phyloP scores from a whole-genome alignment of 352 stramenopile genomes.

The Plasmopara viticola region DNA sequence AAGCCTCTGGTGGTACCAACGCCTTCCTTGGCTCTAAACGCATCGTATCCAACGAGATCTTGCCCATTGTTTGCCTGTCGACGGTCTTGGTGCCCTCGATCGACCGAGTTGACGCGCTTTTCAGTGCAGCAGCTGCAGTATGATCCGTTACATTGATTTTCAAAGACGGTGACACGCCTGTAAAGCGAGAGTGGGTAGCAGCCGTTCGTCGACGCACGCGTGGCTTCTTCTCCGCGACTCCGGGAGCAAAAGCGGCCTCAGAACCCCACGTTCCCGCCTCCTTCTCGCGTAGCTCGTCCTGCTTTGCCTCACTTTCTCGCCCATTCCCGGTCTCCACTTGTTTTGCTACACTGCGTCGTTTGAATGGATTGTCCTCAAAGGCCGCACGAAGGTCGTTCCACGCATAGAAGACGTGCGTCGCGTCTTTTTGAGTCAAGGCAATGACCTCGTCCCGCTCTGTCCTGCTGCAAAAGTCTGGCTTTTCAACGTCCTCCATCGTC shows the following conservation, averaged over 20 bases:
- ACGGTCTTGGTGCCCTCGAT: not conserved
- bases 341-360: conserved; percentile 11
- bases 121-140: not conserved
- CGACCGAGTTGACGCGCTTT: not conserved
- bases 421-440: conserved; percentile 8
- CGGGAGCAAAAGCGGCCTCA: conserved; percentile 10
- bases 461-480: conserved; percentile 3
- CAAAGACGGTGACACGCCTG: conserved; percentile 5
- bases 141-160: too few relatives aligned
- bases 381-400: conserved; percentile 23
- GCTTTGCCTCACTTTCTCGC: not conserved
- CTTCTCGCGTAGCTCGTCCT: conserved; percentile 10
- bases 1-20: not conserved
- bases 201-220: not conserved
- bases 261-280: conserved; percentile 8
- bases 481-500: not conserved
- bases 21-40: not conserved
- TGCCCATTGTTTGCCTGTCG: not conserved
- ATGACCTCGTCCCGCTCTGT: conserved; percentile 11
- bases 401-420: conserved; percentile 9
- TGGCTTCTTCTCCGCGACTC: conserved; percentile 10
- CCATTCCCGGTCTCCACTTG: not conserved
- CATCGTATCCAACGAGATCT: not conserved
- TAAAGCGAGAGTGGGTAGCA: conserved; percentile 4
- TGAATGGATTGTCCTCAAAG: conserved; percentile 21